Evolutionary conservation across 352 stramenopile genomes (phyloP).

Genomic region (Globisporangium perplexum): DNA sequence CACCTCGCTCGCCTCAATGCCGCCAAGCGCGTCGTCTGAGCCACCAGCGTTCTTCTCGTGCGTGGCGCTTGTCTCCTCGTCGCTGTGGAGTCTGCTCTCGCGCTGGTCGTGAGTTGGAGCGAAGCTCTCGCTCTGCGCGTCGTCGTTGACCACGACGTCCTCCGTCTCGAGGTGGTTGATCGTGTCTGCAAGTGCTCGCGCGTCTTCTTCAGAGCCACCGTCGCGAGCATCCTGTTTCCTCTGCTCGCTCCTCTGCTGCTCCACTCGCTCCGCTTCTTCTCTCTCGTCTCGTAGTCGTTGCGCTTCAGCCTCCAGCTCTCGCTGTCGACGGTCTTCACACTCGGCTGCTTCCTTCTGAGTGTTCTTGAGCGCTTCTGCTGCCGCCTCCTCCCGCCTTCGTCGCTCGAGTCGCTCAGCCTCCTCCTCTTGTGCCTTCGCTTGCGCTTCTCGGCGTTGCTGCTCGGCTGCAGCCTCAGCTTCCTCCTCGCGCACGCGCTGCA

Average conservation of each 20-base stretch:
- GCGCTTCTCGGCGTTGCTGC: constrained; percentile 13
- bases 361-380: background rate
- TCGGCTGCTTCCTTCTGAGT: background rate
- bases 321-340: background rate
- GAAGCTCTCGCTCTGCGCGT: too few relatives aligned
- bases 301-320: constrained; percentile 8
- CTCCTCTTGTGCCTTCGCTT: constrained; percentile 11
- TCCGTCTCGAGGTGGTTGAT: too few relatives aligned
- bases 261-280: constrained; percentile 10
- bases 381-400: background rate
- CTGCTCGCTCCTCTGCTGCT: background rate
- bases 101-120: too few relatives aligned
- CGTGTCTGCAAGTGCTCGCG: background rate
- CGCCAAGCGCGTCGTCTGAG: too few relatives aligned
- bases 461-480: constrained; percentile 22
- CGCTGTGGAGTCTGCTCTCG: too few relatives aligned
- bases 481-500: constrained; percentile 12
- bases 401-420: background rate
- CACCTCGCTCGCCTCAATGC: too few relatives aligned
- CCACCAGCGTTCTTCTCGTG: too few relatives aligned
- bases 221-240: background rate
- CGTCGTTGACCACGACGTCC: too few relatives aligned
- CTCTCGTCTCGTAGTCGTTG: constrained; percentile 4
- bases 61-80: too few relatives aligned
- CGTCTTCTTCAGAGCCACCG: background rate